A percentile compares a stretch with the other conserved stretches of the same genome.
Conservation (phyloP, 2,329 filamentous ascomycete species). For the Mycosphaerella sp. region DNA sequence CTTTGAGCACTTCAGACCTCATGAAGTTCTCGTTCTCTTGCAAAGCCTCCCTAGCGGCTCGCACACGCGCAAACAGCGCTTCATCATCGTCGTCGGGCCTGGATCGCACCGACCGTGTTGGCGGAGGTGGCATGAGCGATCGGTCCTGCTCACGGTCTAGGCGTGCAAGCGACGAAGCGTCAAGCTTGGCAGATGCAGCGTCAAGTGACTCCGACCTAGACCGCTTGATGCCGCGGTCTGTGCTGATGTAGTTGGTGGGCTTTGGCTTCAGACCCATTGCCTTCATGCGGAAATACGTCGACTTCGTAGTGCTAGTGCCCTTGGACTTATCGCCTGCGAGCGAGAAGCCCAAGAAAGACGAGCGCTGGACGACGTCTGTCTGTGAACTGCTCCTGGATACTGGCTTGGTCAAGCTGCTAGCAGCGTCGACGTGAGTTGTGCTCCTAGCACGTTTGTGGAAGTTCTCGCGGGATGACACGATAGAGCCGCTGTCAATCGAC, state of each 20-base stretch:
- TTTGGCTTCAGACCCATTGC: conserved; percentile 45
- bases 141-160: conserved; percentile 9
- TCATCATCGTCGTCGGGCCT: conserved; percentile 29
- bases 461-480: background rate
- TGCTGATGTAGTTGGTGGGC: conserved; percentile 17
- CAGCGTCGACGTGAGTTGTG: conserved; percentile 24
- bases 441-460: conserved; percentile 30
- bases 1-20: conserved; percentile 16
- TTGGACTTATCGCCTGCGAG: conserved; percentile 23
- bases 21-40: conserved; percentile 17
- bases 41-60: conserved; percentile 29
- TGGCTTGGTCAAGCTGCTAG: conserved; percentile 21
- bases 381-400: conserved; percentile 7
- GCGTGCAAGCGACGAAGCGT: conserved; percentile 9
- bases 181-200: conserved; percentile 5
- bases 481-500: conserved; percentile 18
- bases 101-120: conserved; percentile 14
- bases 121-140: conserved; percentile 15
- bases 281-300: conserved; percentile 47
- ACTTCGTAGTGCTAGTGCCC: conserved; percentile 42
- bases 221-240: conserved; percentile 23
- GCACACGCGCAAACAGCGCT: conserved; percentile 32
- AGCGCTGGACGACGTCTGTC: conserved; percentile 24
- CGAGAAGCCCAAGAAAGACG: conserved; percentile 30
- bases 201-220: conserved; percentile 19